Percentiles rank a stretch among this genome's conserved stretches.
Evolutionary conservation across 2,329 filamentous ascomycete species (phyloP).

Genomic region (Helotiales sp.): DNA sequence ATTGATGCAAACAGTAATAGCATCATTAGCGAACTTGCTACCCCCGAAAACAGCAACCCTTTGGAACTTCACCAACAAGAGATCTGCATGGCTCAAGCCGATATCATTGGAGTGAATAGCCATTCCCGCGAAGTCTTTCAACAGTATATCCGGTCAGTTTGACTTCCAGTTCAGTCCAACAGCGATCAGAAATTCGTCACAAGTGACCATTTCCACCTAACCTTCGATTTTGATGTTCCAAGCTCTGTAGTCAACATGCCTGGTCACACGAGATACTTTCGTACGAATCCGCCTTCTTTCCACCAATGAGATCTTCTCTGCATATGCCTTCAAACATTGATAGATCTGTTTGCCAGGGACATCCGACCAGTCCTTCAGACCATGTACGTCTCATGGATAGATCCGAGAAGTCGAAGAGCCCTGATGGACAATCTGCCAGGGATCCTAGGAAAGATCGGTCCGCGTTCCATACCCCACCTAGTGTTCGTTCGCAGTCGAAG

Average conservation of each 20-base stretch:
- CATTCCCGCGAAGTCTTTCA: constrained; percentile 10
- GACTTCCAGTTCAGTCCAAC: constrained; percentile 24
- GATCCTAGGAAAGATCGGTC: constrained; percentile 15
- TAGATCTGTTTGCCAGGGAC: constrained; percentile 18
- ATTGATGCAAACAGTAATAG: constrained; percentile 17
- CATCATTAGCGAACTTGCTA: constrained; percentile 24
- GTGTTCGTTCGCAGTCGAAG: constrained; percentile 21
- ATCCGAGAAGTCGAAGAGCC: constrained; percentile 27
- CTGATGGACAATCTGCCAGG: constrained; percentile 15
- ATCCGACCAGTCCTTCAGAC: constrained; percentile 25
- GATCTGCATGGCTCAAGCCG: constrained; percentile 8
- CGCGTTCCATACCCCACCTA: constrained; percentile 21
- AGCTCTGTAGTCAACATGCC: constrained; percentile 10
- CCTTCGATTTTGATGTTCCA: constrained; percentile 17
- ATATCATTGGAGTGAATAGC: constrained; percentile 25
- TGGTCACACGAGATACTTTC: constrained; percentile 14
- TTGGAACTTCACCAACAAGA: constrained; percentile 17
- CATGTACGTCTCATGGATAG: constrained; percentile 23
- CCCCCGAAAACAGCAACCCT: constrained; percentile 25
- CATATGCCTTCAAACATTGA: constrained; percentile 23
- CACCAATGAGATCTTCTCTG: constrained; percentile 20
- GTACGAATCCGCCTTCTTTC: constrained; percentile 15
- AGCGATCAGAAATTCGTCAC: constrained; percentile 25
- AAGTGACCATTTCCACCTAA: constrained; percentile 1
- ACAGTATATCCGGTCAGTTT: constrained; percentile 22